phyloP scores from a whole-genome alignment of 192 early-diverging fungal genomes.

The Coemansia sp. region DNA sequence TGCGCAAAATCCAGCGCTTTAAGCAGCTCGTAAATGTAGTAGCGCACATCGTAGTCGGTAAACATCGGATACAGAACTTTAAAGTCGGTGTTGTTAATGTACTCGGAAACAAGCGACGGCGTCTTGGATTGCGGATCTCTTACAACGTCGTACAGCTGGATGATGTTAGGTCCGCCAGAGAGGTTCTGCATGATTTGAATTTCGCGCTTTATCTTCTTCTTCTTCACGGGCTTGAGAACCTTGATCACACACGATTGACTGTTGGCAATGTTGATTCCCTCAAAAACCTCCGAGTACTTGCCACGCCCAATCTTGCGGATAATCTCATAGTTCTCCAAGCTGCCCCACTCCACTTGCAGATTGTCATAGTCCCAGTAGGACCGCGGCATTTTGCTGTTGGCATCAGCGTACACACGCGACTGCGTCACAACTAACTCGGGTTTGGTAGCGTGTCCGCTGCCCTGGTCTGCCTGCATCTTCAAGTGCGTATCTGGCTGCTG shows the following conservation, averaged over 20 bases:
- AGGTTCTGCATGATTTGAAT: slow-evolving; percentile 99
- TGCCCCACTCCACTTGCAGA: slow-evolving; percentile 86
- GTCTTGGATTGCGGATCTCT: slow-evolving; percentile 96
- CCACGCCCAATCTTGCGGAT: slow-evolving; percentile 96
- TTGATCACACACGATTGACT: slow-evolving; percentile 94
- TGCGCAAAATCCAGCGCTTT: slow-evolving; percentile 99
- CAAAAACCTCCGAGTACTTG: slow-evolving; percentile 99
- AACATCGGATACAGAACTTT: slow-evolving; percentile 94
- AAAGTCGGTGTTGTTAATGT: slow-evolving; percentile 98
- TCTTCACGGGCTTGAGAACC: slow-evolving; percentile 99
- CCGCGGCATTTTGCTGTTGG: slow-evolving; percentile 75
- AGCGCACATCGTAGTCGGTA: slow-evolving; percentile 93
- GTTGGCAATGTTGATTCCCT: slow-evolving; percentile 91
- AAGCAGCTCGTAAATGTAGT: slow-evolving; percentile 94
- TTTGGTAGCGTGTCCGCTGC: slow-evolving; percentile 29
- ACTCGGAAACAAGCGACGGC: slow-evolving; percentile 94
- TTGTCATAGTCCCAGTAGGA: slow-evolving; percentile 99
- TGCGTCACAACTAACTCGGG: slow-evolving; percentile 50
- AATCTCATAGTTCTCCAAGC: slow-evolving; percentile 97
- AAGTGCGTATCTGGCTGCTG: not conserved
- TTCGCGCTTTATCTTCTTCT: slow-evolving; percentile 99
- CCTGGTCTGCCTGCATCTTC: slow-evolving; percentile 37
- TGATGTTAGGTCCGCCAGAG: slow-evolving; percentile 90
- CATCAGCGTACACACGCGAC: slow-evolving; percentile 90
- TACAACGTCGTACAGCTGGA: slow-evolving; percentile 91